A percentile compares a stretch with the other conserved stretches of the same genome.
Evolutionary conservation across 495 filamentous ascomycete genomes (phyloP).

Genomic region (Astrothelium macrocarpum): DNA sequence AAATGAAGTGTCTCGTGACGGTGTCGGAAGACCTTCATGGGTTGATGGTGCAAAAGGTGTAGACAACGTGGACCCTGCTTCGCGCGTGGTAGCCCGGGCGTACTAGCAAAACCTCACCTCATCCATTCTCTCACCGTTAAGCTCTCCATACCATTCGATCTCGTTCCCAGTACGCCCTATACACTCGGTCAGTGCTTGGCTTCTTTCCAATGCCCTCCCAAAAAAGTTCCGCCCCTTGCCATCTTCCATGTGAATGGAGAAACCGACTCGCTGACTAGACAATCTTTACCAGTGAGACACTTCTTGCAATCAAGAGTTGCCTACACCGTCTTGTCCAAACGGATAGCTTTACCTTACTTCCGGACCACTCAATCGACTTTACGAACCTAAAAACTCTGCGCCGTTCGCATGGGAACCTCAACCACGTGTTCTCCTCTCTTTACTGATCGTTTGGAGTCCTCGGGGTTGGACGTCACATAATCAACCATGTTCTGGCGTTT

Average conservation of each 20-base stretch:
- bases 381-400: background rate
- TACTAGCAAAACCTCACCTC: background rate
- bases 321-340: background rate
- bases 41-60: no score
- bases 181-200: background rate
- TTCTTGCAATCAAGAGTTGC: background rate
- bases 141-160: background rate
- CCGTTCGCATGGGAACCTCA: conserved; percentile 6
- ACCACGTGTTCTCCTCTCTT: background rate
- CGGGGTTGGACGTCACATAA: conserved; percentile 5
- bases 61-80: background rate
- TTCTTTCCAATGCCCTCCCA: background rate
- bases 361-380: background rate
- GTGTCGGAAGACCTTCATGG: background rate
- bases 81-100: background rate
- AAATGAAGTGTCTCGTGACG: background rate
- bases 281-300: background rate
- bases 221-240: background rate
- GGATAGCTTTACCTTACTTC: background rate
- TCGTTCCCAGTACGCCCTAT: background rate
- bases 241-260: background rate
- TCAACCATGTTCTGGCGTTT: conserved; percentile 27
- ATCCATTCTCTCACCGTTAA: background rate
- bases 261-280: background rate
- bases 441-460: background rate